Evolutionary conservation across 352 stramenopile species (phyloP), one percentile per base, ranked within the genome.

Genomic region (Elongisporangium undulatum): DNA sequence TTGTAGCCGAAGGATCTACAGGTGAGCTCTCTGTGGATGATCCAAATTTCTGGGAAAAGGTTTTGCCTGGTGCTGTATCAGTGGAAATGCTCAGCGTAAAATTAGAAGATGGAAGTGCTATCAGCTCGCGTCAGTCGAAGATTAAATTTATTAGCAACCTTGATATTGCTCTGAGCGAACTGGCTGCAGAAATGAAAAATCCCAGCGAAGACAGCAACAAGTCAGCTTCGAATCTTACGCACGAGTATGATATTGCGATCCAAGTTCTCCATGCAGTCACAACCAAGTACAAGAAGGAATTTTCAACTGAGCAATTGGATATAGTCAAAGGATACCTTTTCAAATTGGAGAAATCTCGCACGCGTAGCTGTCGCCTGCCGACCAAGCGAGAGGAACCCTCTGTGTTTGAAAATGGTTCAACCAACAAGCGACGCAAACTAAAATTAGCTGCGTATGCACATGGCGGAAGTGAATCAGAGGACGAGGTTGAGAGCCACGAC

Each of bases 1-100:
- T 98, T 66, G 84, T 97, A 20, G 91, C 92, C 0, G 89, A 96
- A 67, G 91, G 90, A 6, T 92, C 96, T 13, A 93, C 85, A 10
- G 82, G 79, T 39, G 89, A 97, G 62, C 68, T 98, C 23, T 92
- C 96, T 49, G 90, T 99, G 8, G 94, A 99, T 66, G 96, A 98
- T 61, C 94, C 95, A 1, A 96, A 98, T 39, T 99, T 99, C 56
- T 99, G 96, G 96, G 87, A 97, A 49, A 97, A 97, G 53, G 92
- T 98, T 45, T 59, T 98, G 19, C 81, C 84, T 4, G 87, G 87
- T 8, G 85, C 79, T 17, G 87, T 95, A 50, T 92, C 82, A 10
- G 82, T 95, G 8, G 85, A 95, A 69, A 94, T 94, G 86, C 58
- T 95, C 23, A 92, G 76, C 29, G 67, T 90, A 20, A 94, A 94